phyloP scores from a whole-genome alignment of 768 basidiomycete species.

The Boletus reticuloceps region DNA sequence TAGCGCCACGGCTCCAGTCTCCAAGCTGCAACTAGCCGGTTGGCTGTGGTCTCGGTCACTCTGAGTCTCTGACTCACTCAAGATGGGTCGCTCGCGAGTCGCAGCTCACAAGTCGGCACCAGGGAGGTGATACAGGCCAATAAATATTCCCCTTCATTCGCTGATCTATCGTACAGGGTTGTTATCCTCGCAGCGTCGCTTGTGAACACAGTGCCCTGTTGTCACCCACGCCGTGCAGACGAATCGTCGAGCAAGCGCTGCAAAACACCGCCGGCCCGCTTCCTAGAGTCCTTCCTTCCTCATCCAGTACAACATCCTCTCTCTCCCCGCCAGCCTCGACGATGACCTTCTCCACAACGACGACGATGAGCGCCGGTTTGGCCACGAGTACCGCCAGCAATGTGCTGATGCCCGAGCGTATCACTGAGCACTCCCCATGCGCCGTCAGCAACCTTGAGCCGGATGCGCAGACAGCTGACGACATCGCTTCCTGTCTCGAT shows the following conservation, averaged over 20 bases:
- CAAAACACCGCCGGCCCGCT: not conserved
- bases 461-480: slow-evolving; percentile 16
- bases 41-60: no score
- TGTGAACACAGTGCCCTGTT: not conserved
- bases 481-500: not conserved
- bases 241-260: not conserved
- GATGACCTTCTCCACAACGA: not conserved
- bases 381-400: not conserved
- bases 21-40: no score
- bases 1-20: no score
- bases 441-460: not conserved
- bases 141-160: not conserved
- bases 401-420: not conserved
- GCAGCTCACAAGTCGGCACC: no score
- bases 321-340: not conserved
- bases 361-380: not conserved
- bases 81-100: no score
- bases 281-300: slow-evolving; percentile 6
- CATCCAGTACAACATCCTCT: not conserved
- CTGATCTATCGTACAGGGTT: slow-evolving; percentile 5
- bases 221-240: not conserved
- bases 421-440: not conserved
- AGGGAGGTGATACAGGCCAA: no score
- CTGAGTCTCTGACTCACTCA: no score
- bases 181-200: accelerated